Evolutionary conservation across 1,284 basidiomycete genomes (phyloP).

Genomic region (Moesziomyces antarcticus): DNA sequence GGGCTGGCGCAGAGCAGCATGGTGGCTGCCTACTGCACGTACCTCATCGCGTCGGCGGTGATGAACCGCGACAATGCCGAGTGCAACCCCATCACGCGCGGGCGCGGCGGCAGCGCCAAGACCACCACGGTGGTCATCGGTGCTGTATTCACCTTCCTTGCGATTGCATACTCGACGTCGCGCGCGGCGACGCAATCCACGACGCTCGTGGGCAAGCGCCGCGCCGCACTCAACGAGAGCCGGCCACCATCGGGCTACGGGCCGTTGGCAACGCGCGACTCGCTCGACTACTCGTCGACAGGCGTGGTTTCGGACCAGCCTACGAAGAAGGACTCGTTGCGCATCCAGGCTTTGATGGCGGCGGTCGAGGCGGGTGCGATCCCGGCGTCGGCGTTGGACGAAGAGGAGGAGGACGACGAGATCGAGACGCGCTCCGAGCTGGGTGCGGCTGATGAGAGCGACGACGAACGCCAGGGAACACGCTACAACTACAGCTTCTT

Average conservation of each 20-base stretch:
- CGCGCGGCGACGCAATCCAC: slow-evolving; percentile 94
- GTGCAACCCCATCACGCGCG: slow-evolving; percentile 86
- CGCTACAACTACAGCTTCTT: slow-evolving; percentile 99
- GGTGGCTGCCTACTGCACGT: slow-evolving; percentile 97
- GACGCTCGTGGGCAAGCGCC: slow-evolving; percentile 83
- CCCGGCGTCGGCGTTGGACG: slow-evolving; percentile 89
- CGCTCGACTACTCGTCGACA: slow-evolving; percentile 68
- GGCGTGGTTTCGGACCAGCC: slow-evolving; percentile 83
- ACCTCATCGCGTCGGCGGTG: slow-evolving; percentile 92
- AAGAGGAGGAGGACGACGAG: slow-evolving; percentile 79
- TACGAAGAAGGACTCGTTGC: slow-evolving; percentile 82
- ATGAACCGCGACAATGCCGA: slow-evolving; percentile 85
- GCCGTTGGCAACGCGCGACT: slow-evolving; percentile 53
- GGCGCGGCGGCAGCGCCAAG: slow-evolving; percentile 76
- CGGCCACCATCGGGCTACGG: slow-evolving; percentile 61
- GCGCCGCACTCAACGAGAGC: slow-evolving; percentile 70
- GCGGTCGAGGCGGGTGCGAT: slow-evolving; percentile 96
- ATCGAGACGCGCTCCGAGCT: slow-evolving; percentile 73
- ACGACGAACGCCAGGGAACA: slow-evolving; percentile 96
- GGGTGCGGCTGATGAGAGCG: slow-evolving; percentile 77
- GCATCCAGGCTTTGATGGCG: slow-evolving; percentile 93
- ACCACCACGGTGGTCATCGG: slow-evolving; percentile 90
- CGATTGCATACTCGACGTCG: slow-evolving; percentile 96
- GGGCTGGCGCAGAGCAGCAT: slow-evolving; percentile 95
- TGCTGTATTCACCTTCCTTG: slow-evolving; percentile 94